Percentiles rank a stretch among this genome's conserved stretches.
Evolutionary conservation across 2,329 filamentous ascomycete genomes (phyloP).

Genomic region (Ampelomyces quisqualis): DNA sequence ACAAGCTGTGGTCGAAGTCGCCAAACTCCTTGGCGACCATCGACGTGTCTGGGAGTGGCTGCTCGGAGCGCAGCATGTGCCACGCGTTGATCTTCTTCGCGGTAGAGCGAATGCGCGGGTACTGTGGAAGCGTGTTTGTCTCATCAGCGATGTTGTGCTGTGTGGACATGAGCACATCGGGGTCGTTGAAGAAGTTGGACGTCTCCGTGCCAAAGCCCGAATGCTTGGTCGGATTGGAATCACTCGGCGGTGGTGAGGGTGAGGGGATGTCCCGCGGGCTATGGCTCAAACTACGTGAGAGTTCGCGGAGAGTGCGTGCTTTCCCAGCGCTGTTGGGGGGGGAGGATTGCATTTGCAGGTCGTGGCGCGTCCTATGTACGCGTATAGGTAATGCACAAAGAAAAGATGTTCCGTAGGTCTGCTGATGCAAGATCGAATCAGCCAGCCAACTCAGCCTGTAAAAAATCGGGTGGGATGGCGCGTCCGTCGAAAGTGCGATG

Average conservation of each 20-base stretch:
- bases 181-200: constrained; percentile 36
- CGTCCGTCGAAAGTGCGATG: constrained; percentile 35
- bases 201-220: constrained; percentile 31
- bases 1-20: constrained; percentile 46
- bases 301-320: constrained; percentile 41
- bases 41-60: constrained; percentile 38
- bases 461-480: constrained; percentile 17
- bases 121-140: constrained; percentile 36
- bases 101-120: constrained; percentile 40
- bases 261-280: constrained; percentile 36
- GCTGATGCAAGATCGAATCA: constrained; percentile 14
- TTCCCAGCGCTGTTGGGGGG: constrained; percentile 41
- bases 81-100: constrained; percentile 44
- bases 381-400: constrained; percentile 27
- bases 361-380: constrained; percentile 36
- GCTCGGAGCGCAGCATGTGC: constrained; percentile 40
- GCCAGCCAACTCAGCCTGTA: constrained; percentile 21
- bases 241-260: constrained; percentile 33
- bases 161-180: constrained; percentile 44
- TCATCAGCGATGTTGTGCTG: constrained; percentile 42
- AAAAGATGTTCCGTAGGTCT: constrained; percentile 34
- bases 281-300: constrained; percentile 40
- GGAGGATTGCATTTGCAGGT: constrained; percentile 39
- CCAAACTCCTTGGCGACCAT: constrained; percentile 44
- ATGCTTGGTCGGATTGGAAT: constrained; percentile 41